Evolutionary conservation across 148 eudicot species (phyloP), one percentile per base, ranked within the genome.

Genomic region (Fagopyrum tataricum): DNA sequence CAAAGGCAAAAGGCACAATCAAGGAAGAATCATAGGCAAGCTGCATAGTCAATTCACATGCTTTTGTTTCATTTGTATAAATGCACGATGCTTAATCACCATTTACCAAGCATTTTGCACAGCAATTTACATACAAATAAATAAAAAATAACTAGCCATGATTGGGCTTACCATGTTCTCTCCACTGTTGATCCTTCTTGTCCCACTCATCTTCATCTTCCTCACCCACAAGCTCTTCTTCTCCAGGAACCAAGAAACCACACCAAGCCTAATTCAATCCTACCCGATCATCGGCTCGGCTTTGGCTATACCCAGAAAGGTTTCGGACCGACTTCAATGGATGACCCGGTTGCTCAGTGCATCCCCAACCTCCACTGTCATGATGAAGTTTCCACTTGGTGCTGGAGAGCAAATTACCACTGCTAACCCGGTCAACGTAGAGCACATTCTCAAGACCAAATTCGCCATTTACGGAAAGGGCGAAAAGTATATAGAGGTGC

Each of bases 381-480:
- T 53, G 20, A 59, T 82, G 21, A 70, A 77, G 44, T 64, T 47
- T 0, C 78, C 82, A 0, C 43, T 84, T 23, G 82, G 84, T 40
- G 53, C 49, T 17, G 73, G 55, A 13, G 72, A 62, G 2, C 67
- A 44, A 0, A 41, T 82, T 43, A 11, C 71, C 49, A 82, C 85
- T 6, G 71, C 80, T 0, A 79, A 77, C 74, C 78, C 82, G 4
- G 51, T 58, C 48, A 69, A 23, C 41, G 85, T 79, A 10, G 62
- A 77, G 43, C 82, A 82, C 71, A 79, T 82, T 4, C 80, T 82
- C 48, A 77, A 76, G 51, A 74, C 85, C 26, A n/a, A 75, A 39
- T 82, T 82, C 74, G 2, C 31, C 5, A 67, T 26, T 68, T 79
- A 87, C 77, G 72, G 73, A 2, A 84, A 84, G 71, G 87, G 90